Base-by-base conservation (phyloP, 768 basidiomycete species). In the Tulasnella sp. region DNA sequence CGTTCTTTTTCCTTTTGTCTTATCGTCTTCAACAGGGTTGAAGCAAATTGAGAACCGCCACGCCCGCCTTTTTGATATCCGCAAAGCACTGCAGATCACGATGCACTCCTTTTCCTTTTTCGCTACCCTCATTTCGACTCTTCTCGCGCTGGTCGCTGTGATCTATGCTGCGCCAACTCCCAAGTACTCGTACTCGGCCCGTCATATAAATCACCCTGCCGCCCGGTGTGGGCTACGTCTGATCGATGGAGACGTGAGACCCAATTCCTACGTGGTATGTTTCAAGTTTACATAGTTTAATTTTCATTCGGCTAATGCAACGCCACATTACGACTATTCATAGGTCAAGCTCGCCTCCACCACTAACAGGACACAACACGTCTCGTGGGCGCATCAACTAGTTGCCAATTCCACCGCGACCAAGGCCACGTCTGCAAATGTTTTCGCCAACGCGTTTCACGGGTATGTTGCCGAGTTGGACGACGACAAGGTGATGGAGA, bases 221-320 rank as follows among this genome's bases (percentile, higher is more conserved):
- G 7, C n/a, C 13, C 19, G 29, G 19, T 21, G 45, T 4, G 56
- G 44, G 11, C 45, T 58, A 15, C 3, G 38, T 19, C 26, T 58
- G 23, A 41, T 58, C 29, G 19, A 49, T 29, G 43, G 56, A 23
- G 23, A 58, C 24, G 56, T 58, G 23, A 58, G 48, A 29, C 24
- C 56, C n/a, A 49, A 26, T 21, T 58, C 56, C 17, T 58, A 58
- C 29, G 29, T 58, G 17, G 56, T 58, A 17, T 58, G 29, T 19
- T 9, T 27, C 45, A n/a, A 9, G 29, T 34, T 23, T 34, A 19
- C 27, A 42, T n/a, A 10, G 21, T 17, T 21, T 21, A 24, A 41
- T 24, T 34, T 29, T 19, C 34, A 19, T 26, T 32, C 19, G 21
- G 34, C 32, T 30, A 23, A 15, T 13, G 15, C 15, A 3, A n/a